phyloP scores from a whole-genome alignment of 768 basidiomycete species.

The Tylopilus plumbeoviolaceoides region DNA sequence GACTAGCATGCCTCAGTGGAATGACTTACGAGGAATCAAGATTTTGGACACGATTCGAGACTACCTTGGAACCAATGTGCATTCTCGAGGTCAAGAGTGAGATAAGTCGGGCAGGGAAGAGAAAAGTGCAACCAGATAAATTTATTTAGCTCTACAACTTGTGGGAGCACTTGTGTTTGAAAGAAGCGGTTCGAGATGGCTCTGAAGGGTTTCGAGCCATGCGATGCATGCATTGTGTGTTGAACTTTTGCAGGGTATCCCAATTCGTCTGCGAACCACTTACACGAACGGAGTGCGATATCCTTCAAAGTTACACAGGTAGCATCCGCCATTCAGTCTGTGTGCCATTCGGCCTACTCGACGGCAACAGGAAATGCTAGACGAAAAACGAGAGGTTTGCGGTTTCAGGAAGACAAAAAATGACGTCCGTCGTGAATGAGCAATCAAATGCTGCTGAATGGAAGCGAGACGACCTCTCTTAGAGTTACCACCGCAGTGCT shows the following conservation, averaged over 20 bases:
- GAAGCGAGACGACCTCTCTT: too few relatives aligned
- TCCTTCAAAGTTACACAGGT: not conserved
- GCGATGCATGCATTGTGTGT: not conserved
- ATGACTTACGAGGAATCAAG: too few relatives aligned
- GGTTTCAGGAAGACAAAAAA: too few relatives aligned
- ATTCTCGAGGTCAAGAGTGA: not conserved
- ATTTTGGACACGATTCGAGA: too few relatives aligned
- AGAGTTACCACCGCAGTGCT: not conserved
- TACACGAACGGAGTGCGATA: not conserved
- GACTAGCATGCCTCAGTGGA: too few relatives aligned
- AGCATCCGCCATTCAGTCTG: not conserved
- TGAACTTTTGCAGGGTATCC: not conserved
- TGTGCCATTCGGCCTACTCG: not conserved
- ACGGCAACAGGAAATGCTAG: not conserved
- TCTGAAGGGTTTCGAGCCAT: not conserved
- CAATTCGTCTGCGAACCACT: not conserved
- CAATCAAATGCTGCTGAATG: not conserved
- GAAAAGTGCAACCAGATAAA: not conserved
- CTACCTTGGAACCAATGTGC: too few relatives aligned
- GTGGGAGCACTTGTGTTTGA: too few relatives aligned
- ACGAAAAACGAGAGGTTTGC: too few relatives aligned
- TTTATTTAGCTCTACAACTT: too few relatives aligned
- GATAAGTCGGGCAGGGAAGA: too few relatives aligned
- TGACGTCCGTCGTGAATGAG: too few relatives aligned
- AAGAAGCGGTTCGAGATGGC: too few relatives aligned